phyloP scores from a whole-genome alignment of 805 yeast species.

The Saturnispora halmiae region DNA sequence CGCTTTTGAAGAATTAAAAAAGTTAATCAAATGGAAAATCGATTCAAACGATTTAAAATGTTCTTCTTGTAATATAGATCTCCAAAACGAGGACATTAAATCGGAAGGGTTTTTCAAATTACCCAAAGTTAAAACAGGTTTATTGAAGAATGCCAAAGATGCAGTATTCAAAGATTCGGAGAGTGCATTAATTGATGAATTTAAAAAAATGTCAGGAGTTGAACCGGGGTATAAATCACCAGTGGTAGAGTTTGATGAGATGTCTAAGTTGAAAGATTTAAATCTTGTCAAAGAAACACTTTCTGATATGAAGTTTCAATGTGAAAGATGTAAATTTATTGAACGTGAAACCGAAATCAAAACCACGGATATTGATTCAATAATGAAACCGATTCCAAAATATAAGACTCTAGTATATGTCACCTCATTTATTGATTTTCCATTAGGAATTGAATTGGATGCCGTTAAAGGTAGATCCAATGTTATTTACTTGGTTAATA shows the following conservation, averaged over 20 bases:
- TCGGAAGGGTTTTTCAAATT: slow-evolving; percentile 34
- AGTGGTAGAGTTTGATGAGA: not conserved
- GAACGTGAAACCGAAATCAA: slow-evolving; percentile 3
- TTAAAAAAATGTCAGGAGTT: slow-evolving; percentile 6
- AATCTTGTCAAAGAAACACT: not conserved
- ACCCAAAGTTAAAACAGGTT: slow-evolving; percentile 1
- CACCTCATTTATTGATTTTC: slow-evolving; percentile 63
- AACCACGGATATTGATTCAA: slow-evolving; percentile 17
- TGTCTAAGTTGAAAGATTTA: slow-evolving; percentile 1
- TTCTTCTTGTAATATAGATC: slow-evolving; percentile 44
- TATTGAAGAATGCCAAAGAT: not conserved
- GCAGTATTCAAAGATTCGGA: not conserved
- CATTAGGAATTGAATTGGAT: slow-evolving; percentile 41
- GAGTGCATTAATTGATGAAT: slow-evolving; percentile 4
- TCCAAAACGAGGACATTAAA: slow-evolving; percentile 33
- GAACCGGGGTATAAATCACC: not conserved
- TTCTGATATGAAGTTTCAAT: slow-evolving; percentile 2
- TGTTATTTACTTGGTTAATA: slow-evolving; percentile 35
- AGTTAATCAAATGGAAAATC: slow-evolving; percentile 5
- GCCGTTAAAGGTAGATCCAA: slow-evolving; percentile 30
- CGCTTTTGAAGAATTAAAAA: slow-evolving; percentile 6
- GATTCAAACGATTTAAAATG: slow-evolving; percentile 25
- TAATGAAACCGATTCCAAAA: slow-evolving; percentile 33
- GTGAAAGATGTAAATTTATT: slow-evolving; percentile 9
- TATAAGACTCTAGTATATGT: slow-evolving; percentile 47